phyloP scores from a whole-genome alignment of 1,284 basidiomycete genomes.

The Laetiporus sulphureus region DNA sequence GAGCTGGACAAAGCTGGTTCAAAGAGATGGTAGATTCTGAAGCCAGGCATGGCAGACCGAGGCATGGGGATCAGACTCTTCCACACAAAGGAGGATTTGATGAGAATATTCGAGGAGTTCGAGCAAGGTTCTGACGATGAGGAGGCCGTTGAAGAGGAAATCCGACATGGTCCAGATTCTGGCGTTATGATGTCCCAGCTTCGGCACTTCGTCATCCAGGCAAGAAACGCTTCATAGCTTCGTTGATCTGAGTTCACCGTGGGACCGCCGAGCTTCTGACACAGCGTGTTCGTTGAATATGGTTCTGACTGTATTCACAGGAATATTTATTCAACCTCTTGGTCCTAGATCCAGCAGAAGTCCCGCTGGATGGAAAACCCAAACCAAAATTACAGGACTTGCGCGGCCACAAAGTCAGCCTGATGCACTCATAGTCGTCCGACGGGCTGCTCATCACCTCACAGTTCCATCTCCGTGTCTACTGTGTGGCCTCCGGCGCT shows the following conservation, averaged over 20 bases:
- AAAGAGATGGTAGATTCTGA: slow-evolving; percentile 84
- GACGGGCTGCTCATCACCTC: slow-evolving; percentile 10
- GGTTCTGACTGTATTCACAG: slow-evolving; percentile 32
- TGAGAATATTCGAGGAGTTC: slow-evolving; percentile 80
- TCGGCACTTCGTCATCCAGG: slow-evolving; percentile 96
- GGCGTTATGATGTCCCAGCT: slow-evolving; percentile 82
- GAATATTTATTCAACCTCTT: slow-evolving; percentile 80
- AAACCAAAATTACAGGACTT: slow-evolving; percentile 24
- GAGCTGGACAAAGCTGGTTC: slow-evolving; percentile 43
- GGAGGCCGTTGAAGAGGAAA: slow-evolving; percentile 28
- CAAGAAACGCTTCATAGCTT: slow-evolving; percentile 29
- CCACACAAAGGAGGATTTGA: slow-evolving; percentile 68
- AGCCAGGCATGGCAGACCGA: slow-evolving; percentile 96
- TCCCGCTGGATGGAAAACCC: slow-evolving; percentile 22
- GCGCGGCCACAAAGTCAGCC: slow-evolving; percentile 62
- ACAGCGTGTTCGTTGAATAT: background rate
- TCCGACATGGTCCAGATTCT: slow-evolving; percentile 33
- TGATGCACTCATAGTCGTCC: slow-evolving; percentile 8
- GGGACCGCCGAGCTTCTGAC: no score
- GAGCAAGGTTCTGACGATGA: slow-evolving; percentile 53
- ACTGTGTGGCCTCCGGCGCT: slow-evolving; percentile 83
- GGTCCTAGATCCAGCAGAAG: slow-evolving; percentile 64
- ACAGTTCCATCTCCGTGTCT: slow-evolving; percentile 92
- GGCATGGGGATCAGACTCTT: slow-evolving; percentile 95
- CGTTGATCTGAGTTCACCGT: background rate